A percentile compares a stretch with the other conserved stretches of the same genome.
phyloP scores from a whole-genome alignment of 2,329 filamentous ascomycete genomes.

The Lachnellula cervina region DNA sequence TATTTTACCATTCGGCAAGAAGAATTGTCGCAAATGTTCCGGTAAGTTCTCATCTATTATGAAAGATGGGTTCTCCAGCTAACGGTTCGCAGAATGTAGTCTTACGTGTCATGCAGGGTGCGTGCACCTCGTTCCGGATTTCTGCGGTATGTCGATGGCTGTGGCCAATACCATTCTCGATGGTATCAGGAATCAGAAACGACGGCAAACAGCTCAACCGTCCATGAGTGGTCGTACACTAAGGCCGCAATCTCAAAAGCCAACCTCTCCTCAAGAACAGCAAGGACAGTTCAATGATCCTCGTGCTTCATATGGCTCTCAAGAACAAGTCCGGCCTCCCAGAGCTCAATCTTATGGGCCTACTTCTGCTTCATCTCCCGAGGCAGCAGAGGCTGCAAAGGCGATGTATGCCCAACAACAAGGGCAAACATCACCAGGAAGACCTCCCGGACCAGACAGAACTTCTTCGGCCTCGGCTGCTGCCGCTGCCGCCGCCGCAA shows the following conservation, averaged over 20 bases:
- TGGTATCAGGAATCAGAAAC: slow-evolving; percentile 76
- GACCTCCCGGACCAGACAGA: slow-evolving; percentile 47
- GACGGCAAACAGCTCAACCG: slow-evolving; percentile 43
- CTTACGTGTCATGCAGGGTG: slow-evolving; percentile 89
- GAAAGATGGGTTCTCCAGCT: slow-evolving; percentile 14
- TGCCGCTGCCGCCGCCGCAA: slow-evolving; percentile 55
- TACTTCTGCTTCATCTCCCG: slow-evolving; percentile 39
- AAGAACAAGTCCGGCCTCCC: slow-evolving; percentile 26
- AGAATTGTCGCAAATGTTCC: slow-evolving; percentile 88
- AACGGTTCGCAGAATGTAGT: slow-evolving; percentile 64
- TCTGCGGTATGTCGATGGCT: slow-evolving; percentile 99
- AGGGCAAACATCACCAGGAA: slow-evolving; percentile 31
- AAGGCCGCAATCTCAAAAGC: slow-evolving; percentile 24
- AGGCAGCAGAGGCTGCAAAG: slow-evolving; percentile 61
- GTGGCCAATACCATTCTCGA: slow-evolving; percentile 90
- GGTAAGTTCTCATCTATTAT: slow-evolving; percentile 46
- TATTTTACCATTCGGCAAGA: slow-evolving; percentile 88
- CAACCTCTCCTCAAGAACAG: slow-evolving; percentile 13
- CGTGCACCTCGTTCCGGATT: slow-evolving; percentile 93
- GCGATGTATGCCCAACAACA: slow-evolving; percentile 47
- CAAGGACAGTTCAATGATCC: slow-evolving; percentile 13
- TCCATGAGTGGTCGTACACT: slow-evolving; percentile 25
- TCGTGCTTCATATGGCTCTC: slow-evolving; percentile 27
- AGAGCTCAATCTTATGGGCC: slow-evolving; percentile 34
- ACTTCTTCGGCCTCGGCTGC: slow-evolving; percentile 47